Evolutionary conservation across 73 alveolate species (phyloP), one percentile per base, ranked within the genome.

Genomic region (Paramecium primaurelia): DNA sequence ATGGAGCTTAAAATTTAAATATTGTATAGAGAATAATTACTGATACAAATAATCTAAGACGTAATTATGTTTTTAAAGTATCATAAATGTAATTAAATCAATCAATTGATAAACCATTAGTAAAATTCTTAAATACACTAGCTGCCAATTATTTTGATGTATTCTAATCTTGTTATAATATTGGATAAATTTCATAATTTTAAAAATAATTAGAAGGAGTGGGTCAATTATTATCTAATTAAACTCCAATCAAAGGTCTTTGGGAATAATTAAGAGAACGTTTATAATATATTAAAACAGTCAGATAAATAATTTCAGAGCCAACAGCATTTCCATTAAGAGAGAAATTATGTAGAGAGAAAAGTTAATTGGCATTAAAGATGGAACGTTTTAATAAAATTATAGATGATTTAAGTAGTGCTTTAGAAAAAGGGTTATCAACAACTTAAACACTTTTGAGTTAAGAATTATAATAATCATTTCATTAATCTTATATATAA

Each of bases 301-400:
- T 80, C 16, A 22, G 91, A 44, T 12, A 80, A 80, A 30, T 80
- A 0, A 26, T 80, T 11, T 80, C 91, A 11, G 91, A 80, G 26
- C 51, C 71, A 20, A 12, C 73, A 44, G 91, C 91, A 12, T 80
- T 10, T 26, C 91, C 91, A 0, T 14, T 80, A 8, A 40, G 91
- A 44, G 91, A 80, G 30, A 80, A 80, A 9, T 12, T 80, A 20
- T 80, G 91, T 47, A 42, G 91, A 80, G 71, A 80, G 47, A 80
- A 80, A 12, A 12, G 54, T 45, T 20, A 40, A 45, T 36, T 42
- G 10, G 12, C 44, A 3, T 8, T 3, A 10, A 80, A 44, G 16
- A 32, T 80, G 47, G 45, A 80, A 45, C 34, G 36, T 0, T 80
- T 80, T 18, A 49, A 22, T 42, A 40, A 80, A 44, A 40, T 25